Evolutionary conservation across 148 eudicot species (phyloP).

Genomic region (Talinum fruticosum): DNA sequence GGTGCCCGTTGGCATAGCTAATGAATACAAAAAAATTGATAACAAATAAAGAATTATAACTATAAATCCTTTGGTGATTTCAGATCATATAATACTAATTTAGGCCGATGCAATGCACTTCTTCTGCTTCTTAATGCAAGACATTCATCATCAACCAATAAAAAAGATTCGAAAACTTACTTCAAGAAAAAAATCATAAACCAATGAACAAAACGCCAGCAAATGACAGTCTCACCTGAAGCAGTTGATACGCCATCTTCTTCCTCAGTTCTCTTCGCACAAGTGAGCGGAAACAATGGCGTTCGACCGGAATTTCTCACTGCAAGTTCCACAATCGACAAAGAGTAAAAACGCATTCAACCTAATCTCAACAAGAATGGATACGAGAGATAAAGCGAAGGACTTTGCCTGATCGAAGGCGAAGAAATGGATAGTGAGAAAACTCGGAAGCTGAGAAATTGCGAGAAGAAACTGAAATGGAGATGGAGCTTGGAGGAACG

Average conservation of each 20-base stretch:
- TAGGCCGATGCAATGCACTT: too few species aligned
- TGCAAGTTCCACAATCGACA: constrained; percentile 26
- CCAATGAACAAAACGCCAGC: not conserved
- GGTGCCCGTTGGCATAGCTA: too few species aligned
- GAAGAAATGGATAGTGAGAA: constrained; percentile 19
- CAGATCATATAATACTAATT: too few species aligned
- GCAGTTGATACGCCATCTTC: constrained; percentile 49
- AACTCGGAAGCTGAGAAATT: constrained; percentile 22
- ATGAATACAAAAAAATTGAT: too few species aligned
- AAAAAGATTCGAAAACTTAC: too few species aligned
- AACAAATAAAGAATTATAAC: too few species aligned
- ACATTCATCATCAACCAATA: too few species aligned
- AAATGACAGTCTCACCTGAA: constrained; percentile 41
- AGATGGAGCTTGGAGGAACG: constrained; percentile 3
- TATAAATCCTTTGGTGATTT: too few species aligned
- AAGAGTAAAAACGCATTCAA: not conserved
- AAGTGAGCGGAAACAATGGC: constrained; percentile 24
- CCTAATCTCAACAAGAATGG: not conserved
- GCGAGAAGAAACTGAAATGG: constrained; percentile 4
- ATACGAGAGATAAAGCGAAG: not conserved
- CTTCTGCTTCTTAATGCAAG: too few species aligned
- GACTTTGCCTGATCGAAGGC: constrained; percentile 28
- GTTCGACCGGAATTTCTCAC: constrained; percentile 24
- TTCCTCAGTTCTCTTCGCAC: constrained; percentile 48
- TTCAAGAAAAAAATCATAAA: too few species aligned